Evolutionary conservation across 352 stramenopile genomes (phyloP), one percentile per base, ranked within the genome.

Genomic region (Globisporangium nunn): DNA sequence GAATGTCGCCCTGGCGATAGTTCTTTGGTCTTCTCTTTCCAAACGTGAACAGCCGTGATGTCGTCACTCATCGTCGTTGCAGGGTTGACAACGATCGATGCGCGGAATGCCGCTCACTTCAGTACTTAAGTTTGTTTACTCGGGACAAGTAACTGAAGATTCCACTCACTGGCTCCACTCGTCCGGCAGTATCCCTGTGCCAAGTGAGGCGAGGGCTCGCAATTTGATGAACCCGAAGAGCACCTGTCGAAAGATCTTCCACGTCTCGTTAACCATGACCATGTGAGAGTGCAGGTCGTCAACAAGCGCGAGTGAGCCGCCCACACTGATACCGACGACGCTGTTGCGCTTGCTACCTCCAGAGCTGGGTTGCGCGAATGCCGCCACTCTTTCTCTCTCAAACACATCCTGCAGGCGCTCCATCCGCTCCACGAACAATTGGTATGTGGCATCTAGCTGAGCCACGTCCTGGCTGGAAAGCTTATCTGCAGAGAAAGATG

Each of bases 161-260:
- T 37, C 33, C 33, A 8, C 33, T 8, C 33, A 37, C 33, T 52
- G 52, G 47, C 74, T 67, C 73, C 78, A 86, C 15, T 77, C 65
- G 61, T 93, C 82, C 0, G 68, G 80, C 31, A 93, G 58, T n/a
- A 78, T 72, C 7, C 82, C 80, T 4, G 73, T 52, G 5, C 81
- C 80, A 4, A 91, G 68, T 1, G 58, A 58, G 0, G 72, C 82
- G 7, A 81, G 54, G 1, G 73, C 56, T 6, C 80, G 80, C 28
- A 89, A 58, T 17, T 72, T 68, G 14, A 75, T 70, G 43, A 87
- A 88, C n/a, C 69, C 74, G 0, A 82, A 67, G 47, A 91, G 66
- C 43, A 89, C 70, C 54, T 88, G 80, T 0, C 78, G 80, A n/a
- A 93, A 82, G 33, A 78, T 72, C 46, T 81, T 87, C 80, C 80